Percentiles rank a stretch among this genome's conserved stretches.
These are phyloP conservation scores for Acanthamoeba castellanii DNA, from an alignment of 208 protist genomes.

Conservation along the genomic window DNA sequence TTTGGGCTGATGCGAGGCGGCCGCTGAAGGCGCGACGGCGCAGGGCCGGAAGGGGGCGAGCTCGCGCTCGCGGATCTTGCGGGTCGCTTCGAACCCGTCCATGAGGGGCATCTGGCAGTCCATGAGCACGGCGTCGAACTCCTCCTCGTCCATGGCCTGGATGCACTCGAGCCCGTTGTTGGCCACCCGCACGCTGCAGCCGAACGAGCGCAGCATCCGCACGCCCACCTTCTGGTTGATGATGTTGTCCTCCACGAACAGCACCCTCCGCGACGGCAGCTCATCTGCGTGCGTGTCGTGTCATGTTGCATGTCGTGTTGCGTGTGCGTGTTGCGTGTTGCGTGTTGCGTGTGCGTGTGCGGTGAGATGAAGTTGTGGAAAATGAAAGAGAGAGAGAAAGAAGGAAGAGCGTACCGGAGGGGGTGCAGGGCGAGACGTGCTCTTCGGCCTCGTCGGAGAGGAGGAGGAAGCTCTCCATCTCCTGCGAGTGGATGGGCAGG, in stretches of 20 bases:
- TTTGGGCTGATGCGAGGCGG: too few species aligned
- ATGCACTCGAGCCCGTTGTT: slow-evolving; percentile 33
- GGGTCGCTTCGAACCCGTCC: slow-evolving; percentile 2
- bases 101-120: slow-evolving; percentile 54
- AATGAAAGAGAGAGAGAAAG: background rate
- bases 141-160: background rate
- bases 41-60: background rate
- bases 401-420: background rate
- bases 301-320: background rate
- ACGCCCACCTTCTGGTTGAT: slow-evolving; percentile 52
- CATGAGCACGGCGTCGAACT: slow-evolving; percentile 23
- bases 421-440: background rate
- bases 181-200: background rate
- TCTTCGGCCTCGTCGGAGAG: background rate
- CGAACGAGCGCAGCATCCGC: background rate
- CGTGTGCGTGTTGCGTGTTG: background rate
- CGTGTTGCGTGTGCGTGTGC: too few species aligned
- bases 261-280: background rate
- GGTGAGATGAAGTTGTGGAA: background rate
- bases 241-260: slow-evolving; percentile 67
- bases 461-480: slow-evolving; percentile 52
- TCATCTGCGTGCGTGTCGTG: background rate
- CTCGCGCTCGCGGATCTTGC: background rate
- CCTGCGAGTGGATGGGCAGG: slow-evolving; percentile 38
- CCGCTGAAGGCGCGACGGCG: too few species aligned